phyloP scores from a whole-genome alignment of 495 filamentous ascomycete genomes.

The Pseudomonodictys pantanalensis region DNA sequence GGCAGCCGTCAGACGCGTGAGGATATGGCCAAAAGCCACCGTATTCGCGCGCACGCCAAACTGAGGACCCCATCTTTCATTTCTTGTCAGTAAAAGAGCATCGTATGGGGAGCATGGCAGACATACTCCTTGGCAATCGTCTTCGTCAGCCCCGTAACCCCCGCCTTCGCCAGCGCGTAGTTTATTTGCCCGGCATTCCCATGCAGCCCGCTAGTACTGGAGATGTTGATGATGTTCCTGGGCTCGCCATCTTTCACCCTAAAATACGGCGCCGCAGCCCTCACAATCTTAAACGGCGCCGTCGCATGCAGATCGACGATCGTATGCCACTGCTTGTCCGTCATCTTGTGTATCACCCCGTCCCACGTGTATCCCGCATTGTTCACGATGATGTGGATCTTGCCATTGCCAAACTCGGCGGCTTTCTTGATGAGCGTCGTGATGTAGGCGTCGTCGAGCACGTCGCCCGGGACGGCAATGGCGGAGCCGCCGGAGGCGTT shows the following conservation, averaged over 20 bases:
- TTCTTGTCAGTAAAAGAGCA: background rate
- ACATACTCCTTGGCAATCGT: constrained; percentile 76
- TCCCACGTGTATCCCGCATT: constrained; percentile 91
- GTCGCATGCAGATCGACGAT: constrained; percentile 78
- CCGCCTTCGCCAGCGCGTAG: constrained; percentile 80
- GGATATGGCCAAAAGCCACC: constrained; percentile 75
- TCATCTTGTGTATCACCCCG: constrained; percentile 88
- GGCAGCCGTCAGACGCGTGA: constrained; percentile 70
- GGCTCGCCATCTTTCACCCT: constrained; percentile 78
- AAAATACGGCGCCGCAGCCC: constrained; percentile 79
- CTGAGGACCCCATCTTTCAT: constrained; percentile 63
- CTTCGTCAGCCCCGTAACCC: constrained; percentile 73
- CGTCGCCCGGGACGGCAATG: constrained; percentile 68
- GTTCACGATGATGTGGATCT: constrained; percentile 85
- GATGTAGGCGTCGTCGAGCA: constrained; percentile 66
- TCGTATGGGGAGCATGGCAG: background rate
- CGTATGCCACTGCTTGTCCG: constrained; percentile 86
- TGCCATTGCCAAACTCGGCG: constrained; percentile 76
- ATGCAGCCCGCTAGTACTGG: constrained; percentile 72
- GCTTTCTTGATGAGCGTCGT: constrained; percentile 65
- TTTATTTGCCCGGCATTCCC: constrained; percentile 85
- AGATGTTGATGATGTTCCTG: constrained; percentile 77
- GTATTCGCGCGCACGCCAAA: constrained; percentile 84
- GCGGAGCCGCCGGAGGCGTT: constrained; percentile 63
- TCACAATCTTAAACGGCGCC: constrained; percentile 76